phyloP scores from a whole-genome alignment of 164 flowering plant species.

The Piper longum region DNA sequence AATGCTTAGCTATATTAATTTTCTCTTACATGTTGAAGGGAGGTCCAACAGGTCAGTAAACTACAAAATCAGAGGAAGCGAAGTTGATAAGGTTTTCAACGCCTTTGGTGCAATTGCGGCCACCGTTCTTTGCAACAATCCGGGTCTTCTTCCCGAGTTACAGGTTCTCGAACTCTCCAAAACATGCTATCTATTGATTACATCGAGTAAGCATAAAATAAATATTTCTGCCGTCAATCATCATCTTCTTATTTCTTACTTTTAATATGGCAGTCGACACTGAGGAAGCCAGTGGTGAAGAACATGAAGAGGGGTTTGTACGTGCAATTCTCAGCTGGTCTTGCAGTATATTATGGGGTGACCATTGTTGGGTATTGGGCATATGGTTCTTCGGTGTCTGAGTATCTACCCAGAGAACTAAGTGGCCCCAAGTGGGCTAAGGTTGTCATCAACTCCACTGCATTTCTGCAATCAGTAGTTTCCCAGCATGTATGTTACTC shows the following conservation, averaged over 20 bases:
- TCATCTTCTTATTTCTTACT: not conserved
- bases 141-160: slow-evolving; percentile 36
- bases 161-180: slow-evolving; percentile 18
- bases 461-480: slow-evolving; percentile 33
- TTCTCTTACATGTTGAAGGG: slow-evolving; percentile 15
- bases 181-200: not conserved
- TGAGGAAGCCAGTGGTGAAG: slow-evolving; percentile 33
- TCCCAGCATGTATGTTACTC: slow-evolving; percentile 35
- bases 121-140: slow-evolving; percentile 23
- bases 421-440: slow-evolving; percentile 44
- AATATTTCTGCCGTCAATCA: not conserved
- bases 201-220: not conserved
- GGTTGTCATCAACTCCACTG: slow-evolving; percentile 25
- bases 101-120: slow-evolving; percentile 38
- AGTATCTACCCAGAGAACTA: slow-evolving; percentile 33
- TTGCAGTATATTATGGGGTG: slow-evolving; percentile 36
- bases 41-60: slow-evolving; percentile 15
- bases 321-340: slow-evolving; percentile 36
- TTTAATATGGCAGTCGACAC: slow-evolving; percentile 32
- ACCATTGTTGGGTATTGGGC: slow-evolving; percentile 50
- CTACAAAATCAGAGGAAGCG: slow-evolving; percentile 27
- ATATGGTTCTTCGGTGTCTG: slow-evolving; percentile 38
- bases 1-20: not conserved
- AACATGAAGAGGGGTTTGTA: slow-evolving; percentile 48
- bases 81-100: slow-evolving; percentile 25